Evolutionary conservation across 352 stramenopile species (phyloP).

Genomic region (Globisporangium recalcitrans): DNA sequence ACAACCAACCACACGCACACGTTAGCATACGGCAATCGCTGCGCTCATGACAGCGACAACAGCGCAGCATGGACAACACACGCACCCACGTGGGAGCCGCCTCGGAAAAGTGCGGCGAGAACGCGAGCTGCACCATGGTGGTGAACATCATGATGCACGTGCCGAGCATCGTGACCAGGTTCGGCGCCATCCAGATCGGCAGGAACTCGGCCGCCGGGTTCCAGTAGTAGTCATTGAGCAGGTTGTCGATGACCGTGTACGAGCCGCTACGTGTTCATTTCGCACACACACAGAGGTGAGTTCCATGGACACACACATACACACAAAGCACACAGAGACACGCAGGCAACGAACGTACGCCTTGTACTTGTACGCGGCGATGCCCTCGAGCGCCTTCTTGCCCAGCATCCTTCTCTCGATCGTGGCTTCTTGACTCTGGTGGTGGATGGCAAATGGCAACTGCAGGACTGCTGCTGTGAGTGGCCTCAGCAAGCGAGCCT

Average conservation of each 20-base stretch:
- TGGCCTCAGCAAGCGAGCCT: too few species aligned
- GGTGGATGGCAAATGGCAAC: slow-evolving; percentile 4
- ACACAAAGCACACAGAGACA: not conserved
- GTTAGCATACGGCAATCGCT: not conserved
- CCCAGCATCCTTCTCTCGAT: slow-evolving; percentile 49
- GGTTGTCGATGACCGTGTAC: slow-evolving; percentile 87
- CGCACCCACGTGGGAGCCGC: slow-evolving; percentile 50
- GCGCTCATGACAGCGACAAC: not conserved
- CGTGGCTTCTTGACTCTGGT: too few species aligned
- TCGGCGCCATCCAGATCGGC: slow-evolving; percentile 87
- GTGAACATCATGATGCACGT: slow-evolving; percentile 72
- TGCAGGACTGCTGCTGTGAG: slow-evolving; percentile 1
- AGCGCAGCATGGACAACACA: not conserved
- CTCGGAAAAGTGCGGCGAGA: slow-evolving; percentile 62
- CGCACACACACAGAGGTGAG: not conserved
- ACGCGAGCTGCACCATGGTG: slow-evolving; percentile 75
- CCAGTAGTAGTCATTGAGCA: slow-evolving; percentile 84
- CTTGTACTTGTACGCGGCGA: slow-evolving; percentile 87
- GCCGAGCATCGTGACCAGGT: slow-evolving; percentile 89
- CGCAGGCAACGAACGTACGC: slow-evolving; percentile 48
- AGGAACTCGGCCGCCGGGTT: slow-evolving; percentile 77
- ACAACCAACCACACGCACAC: not conserved
- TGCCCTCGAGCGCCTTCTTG: slow-evolving; percentile 77
- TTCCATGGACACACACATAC: not conserved
- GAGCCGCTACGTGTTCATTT: slow-evolving; percentile 41